A percentile compares a stretch with the other conserved stretches of the same genome.
Evolutionary conservation across 2,329 filamentous ascomycete species (phyloP).

Genomic region (Aphanocladium album): DNA sequence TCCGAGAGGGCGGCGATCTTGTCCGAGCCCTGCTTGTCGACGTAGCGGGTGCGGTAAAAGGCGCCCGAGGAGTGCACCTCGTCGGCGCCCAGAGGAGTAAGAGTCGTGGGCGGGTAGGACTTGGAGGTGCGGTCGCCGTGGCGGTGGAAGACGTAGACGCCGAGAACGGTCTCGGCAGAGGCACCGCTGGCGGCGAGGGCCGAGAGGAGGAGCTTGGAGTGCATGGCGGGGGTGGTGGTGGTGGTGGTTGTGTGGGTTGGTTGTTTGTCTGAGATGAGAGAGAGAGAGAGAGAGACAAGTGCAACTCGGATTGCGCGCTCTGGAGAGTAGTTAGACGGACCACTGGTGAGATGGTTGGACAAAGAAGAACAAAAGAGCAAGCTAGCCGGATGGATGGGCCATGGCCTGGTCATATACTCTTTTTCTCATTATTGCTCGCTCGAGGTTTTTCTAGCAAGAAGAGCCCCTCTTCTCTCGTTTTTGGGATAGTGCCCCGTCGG

Average conservation of each 20-base stretch:
- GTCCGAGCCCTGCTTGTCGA: conserved; percentile 52
- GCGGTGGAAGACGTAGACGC: conserved; percentile 81
- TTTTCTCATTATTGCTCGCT: conserved; percentile 1
- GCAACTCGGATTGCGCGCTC: neutral
- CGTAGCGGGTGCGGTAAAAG: conserved; percentile 74
- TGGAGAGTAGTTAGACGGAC: neutral
- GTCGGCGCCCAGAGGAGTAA: conserved; percentile 75
- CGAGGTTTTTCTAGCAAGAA: neutral
- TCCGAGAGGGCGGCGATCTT: conserved; percentile 63
- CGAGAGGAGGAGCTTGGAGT: conserved; percentile 35
- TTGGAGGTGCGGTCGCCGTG: conserved; percentile 88
- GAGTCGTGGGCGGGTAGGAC: conserved; percentile 59
- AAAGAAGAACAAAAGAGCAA: neutral
- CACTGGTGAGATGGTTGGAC: neutral
- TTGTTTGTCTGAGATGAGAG: too few species aligned
- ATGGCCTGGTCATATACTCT: conserved; percentile 9
- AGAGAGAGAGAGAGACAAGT: neutral
- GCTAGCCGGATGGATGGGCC: neutral
- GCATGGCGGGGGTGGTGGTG: conserved; percentile 28
- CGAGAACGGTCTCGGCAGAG: conserved; percentile 62
- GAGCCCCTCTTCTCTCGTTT: neutral
- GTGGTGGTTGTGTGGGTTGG: neutral
- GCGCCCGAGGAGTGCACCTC: conserved; percentile 68
- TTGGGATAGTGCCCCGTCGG: neutral
- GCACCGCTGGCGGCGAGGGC: conserved; percentile 31